Evolutionary conservation across 345 rosid species (phyloP).

Genomic region (Xanthoceras sorbifolium): DNA sequence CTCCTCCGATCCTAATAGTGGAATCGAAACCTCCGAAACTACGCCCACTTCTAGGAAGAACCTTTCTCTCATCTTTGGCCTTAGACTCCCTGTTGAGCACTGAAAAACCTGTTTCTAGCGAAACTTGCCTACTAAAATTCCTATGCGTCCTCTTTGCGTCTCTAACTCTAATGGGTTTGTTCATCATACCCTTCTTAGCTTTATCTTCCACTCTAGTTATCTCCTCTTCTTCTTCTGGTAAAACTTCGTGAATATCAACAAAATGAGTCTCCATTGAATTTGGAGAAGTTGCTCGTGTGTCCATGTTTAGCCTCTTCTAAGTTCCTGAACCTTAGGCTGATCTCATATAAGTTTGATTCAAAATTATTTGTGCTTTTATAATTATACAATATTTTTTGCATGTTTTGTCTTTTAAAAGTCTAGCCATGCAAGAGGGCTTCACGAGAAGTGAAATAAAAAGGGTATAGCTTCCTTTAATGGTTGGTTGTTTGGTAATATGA

Average conservation of each 20-base stretch:
- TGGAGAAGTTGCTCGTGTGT: slow-evolving; percentile 23
- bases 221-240: slow-evolving; percentile 47
- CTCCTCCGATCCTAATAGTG: slow-evolving; percentile 34
- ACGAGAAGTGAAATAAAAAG: slow-evolving; percentile 30
- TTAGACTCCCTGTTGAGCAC: slow-evolving; percentile 56
- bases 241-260: slow-evolving; percentile 68
- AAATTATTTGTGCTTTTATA: neutral
- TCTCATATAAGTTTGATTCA: neutral
- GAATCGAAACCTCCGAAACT: slow-evolving; percentile 86
- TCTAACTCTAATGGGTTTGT: slow-evolving; percentile 33
- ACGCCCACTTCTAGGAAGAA: slow-evolving; percentile 71
- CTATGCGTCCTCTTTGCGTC: slow-evolving; percentile 47
- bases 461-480: neutral
- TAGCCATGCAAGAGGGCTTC: slow-evolving; percentile 19
- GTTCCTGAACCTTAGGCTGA: neutral
- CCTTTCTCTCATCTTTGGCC: slow-evolving; percentile 54
- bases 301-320: slow-evolving; percentile 23
- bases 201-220: slow-evolving; percentile 30
- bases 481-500: slow-evolving; percentile 27
- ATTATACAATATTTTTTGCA: neutral
- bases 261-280: slow-evolving; percentile 39
- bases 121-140: slow-evolving; percentile 73
- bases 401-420: neutral
- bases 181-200: slow-evolving; percentile 28
- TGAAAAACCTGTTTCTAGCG: slow-evolving; percentile 85